phyloP scores from a whole-genome alignment of 192 early-diverging fungal species.

The Phlyctochytrium planicorne region DNA sequence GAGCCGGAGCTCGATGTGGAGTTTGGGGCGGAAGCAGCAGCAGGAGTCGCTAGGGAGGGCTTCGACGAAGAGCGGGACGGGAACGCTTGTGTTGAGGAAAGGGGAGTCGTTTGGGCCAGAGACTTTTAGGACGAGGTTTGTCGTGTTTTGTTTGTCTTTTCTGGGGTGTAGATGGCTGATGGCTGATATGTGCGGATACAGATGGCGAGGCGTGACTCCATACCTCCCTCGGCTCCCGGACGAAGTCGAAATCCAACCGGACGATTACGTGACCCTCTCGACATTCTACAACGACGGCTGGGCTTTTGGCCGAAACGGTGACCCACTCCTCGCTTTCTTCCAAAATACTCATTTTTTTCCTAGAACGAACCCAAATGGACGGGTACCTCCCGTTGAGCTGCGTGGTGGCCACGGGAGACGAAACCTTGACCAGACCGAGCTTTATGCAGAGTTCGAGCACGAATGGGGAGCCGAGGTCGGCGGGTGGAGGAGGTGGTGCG shows the following conservation, averaged over 20 bases:
- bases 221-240: conserved; percentile 5
- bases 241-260: not conserved
- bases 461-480: too few species aligned
- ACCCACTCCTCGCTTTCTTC: not conserved
- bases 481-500: too few species aligned
- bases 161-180: too few species aligned
- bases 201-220: not conserved
- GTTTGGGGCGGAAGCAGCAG: too few species aligned
- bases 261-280: not conserved
- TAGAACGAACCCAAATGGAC: not conserved
- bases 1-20: too few species aligned
- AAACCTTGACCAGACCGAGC: not conserved
- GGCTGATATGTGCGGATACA: too few species aligned
- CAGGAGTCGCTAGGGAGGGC: too few species aligned
- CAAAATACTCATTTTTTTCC: not conserved
- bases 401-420: conserved; percentile 1
- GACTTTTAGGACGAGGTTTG: not conserved
- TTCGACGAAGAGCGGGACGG: conserved; percentile 1
- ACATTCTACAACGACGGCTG: conserved; percentile 8
- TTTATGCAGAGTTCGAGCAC: too few species aligned
- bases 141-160: too few species aligned
- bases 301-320: conserved; percentile 7
- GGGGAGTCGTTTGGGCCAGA: conserved; percentile 1
- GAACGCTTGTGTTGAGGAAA: not conserved
- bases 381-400: conserved; percentile 1